Base-by-base conservation (phyloP, 331 rosid genomes). In the Quercus phellos region DNA sequence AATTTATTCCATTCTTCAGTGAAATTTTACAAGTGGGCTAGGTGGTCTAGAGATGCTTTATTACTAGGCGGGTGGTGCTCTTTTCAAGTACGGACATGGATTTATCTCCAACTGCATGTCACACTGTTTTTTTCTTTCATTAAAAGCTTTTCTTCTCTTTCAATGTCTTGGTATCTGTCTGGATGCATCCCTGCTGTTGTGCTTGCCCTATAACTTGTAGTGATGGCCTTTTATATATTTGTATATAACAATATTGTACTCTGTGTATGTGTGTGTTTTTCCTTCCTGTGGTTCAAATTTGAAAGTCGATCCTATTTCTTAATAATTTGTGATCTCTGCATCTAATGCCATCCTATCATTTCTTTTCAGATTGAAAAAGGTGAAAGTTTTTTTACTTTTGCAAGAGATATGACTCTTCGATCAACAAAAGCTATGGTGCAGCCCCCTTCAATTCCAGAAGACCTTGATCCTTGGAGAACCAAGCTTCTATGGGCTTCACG, bases 401-500 rank as follows among this genome's bases (percentile, higher is more conserved):
- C 99, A 2, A 90, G 89, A 79, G 97, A 94, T 27, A 90, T 90
- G 99, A 90, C 99, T 63, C 80, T 94, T 67, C 81, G 79, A 88
- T 91, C 99, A 67, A 90, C 98, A 3, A 92, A 90, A 86, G 98
- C 96, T 42, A 83, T 92, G 70, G 74, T 92, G 83, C 89, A 89
- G 74, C 77, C 89, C 64, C 74, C 82, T 81, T 77, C 91, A 43
- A 70, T 83, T 71, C 85, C 89, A 2, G 96, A 90, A 80, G 97
- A 90, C 87, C 98, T 92, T 85, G 98, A 78, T 70, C 92, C 98
- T 24, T 87, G 82, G 94, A 90, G 94, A 83, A 89, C 98, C 46
- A 94, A 92, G 84, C 98, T 94, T 85, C 80, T 88, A 68, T 90
- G 98, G 98, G 99, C 98, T 14, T 89, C 99, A 14, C 95, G 94